phyloP scores from a whole-genome alignment of 345 rosid genomes.

The Rhodamnia argentea region DNA sequence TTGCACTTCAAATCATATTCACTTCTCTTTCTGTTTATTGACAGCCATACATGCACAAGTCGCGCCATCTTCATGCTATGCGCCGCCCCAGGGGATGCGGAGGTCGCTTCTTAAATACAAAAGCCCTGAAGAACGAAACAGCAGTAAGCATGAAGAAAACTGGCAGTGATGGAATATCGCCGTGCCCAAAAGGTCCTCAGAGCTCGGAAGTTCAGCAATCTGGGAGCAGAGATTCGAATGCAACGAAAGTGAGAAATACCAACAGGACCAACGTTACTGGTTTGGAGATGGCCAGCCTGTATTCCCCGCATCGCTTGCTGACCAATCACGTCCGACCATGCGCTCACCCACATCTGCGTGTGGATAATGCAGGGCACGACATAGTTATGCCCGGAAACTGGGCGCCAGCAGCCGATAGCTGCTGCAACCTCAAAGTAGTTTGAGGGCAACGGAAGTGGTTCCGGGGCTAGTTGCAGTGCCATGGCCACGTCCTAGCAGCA shows the following conservation, averaged over 20 bases:
- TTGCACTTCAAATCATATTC: not conserved
- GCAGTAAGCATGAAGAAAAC: not conserved
- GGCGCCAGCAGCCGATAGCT: not conserved
- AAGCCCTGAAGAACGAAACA: not conserved
- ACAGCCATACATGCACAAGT: conserved; percentile 83
- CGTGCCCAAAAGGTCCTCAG: not conserved
- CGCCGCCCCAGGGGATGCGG: conserved; percentile 93
- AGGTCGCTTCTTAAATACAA: conserved; percentile 80
- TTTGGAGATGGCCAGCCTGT: conserved; percentile 4
- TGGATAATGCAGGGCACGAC: not conserved
- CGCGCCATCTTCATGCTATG: conserved; percentile 88
- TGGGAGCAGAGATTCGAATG: not conserved
- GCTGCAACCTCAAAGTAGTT: not conserved
- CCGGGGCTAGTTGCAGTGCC: not conserved
- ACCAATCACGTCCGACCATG: not conserved
- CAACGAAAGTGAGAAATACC: not conserved
- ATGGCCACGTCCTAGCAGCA: not conserved
- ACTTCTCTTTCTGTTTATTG: conserved; percentile 9
- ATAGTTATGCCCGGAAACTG: not conserved
- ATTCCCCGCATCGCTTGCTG: not conserved
- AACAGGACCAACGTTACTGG: not conserved
- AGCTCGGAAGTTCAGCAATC: not conserved
- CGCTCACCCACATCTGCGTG: not conserved
- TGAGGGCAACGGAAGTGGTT: not conserved
- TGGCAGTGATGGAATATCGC: not conserved